A percentile compares a stretch with the other conserved stretches of the same genome.
phyloP scores from a whole-genome alignment of 2,329 filamentous ascomycete genomes.

The Phialocephala subalpina region DNA sequence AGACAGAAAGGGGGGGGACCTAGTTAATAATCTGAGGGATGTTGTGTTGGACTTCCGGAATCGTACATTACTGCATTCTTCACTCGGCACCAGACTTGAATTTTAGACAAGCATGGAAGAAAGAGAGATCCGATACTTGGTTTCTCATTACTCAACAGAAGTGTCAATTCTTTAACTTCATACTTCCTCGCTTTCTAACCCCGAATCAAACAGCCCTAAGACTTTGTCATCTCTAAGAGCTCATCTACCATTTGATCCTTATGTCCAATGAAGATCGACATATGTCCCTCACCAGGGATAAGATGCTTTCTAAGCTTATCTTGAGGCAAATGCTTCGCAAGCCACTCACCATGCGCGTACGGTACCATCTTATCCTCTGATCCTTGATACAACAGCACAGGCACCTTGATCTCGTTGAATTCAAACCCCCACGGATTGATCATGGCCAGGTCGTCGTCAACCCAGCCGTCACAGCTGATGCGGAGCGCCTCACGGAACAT shows the following conservation, averaged over 20 bases:
- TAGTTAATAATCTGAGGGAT: no score
- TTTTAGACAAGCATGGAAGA: no score
- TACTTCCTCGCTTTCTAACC: no score
- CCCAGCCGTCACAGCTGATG: background rate
- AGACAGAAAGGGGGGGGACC: no score
- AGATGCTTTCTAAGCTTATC: background rate
- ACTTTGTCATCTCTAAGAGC: background rate
- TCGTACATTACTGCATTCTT: no score
- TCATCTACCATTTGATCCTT: background rate
- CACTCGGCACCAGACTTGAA: no score
- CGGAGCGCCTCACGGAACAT: background rate
- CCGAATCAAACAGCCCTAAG: no score
- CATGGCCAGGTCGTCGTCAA: background rate
- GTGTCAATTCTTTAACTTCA: no score
- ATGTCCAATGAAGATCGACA: background rate
- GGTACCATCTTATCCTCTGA: background rate
- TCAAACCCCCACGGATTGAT: background rate
- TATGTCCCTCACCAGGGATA: background rate
- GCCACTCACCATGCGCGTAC: background rate
- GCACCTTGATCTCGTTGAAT: background rate
- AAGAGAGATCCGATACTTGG: no score
- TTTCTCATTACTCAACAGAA: no score
- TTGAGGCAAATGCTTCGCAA: background rate
- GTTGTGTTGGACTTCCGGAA: no score
- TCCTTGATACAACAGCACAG: background rate